A percentile compares a stretch with the other conserved stretches of the same genome.
Evolutionary conservation across 352 stramenopile species (phyloP).

Genomic region (Phytophthora rubi): DNA sequence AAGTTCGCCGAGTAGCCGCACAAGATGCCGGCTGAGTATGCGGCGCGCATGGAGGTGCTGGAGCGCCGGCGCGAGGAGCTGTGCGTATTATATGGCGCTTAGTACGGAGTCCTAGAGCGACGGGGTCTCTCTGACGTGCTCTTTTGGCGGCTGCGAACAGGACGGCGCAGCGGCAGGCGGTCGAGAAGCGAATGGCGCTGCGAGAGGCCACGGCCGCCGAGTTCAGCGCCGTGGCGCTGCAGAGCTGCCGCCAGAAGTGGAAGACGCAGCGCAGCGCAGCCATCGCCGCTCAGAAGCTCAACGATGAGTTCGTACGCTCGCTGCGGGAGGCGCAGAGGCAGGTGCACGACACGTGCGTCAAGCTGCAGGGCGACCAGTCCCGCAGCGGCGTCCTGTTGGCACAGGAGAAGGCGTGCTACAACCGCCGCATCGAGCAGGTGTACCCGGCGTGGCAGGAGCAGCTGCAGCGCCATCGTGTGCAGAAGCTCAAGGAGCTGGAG

Average conservation of each 20-base stretch:
- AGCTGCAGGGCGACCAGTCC: conserved; percentile 52
- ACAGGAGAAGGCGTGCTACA: conserved; percentile 70
- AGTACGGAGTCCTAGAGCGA: not conserved
- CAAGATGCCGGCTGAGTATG: conserved; percentile 67
- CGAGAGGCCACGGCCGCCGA: conserved; percentile 79
- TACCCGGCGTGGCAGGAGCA: conserved; percentile 82
- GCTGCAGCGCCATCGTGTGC: conserved; percentile 55
- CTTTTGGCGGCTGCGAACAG: conserved; percentile 28
- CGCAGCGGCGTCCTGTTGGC: conserved; percentile 46
- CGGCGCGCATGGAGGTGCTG: conserved; percentile 65
- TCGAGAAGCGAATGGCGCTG: conserved; percentile 78
- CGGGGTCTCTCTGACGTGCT: not conserved
- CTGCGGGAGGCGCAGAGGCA: conserved; percentile 61
- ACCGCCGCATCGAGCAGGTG: conserved; percentile 65
- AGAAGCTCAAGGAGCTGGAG: conserved; percentile 68
- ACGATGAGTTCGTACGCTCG: conserved; percentile 68
- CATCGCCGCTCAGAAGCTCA: conserved; percentile 53
- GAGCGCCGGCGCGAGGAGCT: conserved; percentile 61
- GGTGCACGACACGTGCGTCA: conserved; percentile 50
- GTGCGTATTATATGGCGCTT: conserved; percentile 34
- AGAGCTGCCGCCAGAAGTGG: conserved; percentile 72
- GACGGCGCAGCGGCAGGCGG: conserved; percentile 52
- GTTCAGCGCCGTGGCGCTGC: conserved; percentile 70
- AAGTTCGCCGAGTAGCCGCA: conserved; percentile 6
- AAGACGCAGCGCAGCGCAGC: conserved; percentile 54